A percentile compares a stretch with the other conserved stretches of the same genome.
Conservation (phyloP, 345 rosid genomes). For the Psidium friedrichsthalianum region DNA sequence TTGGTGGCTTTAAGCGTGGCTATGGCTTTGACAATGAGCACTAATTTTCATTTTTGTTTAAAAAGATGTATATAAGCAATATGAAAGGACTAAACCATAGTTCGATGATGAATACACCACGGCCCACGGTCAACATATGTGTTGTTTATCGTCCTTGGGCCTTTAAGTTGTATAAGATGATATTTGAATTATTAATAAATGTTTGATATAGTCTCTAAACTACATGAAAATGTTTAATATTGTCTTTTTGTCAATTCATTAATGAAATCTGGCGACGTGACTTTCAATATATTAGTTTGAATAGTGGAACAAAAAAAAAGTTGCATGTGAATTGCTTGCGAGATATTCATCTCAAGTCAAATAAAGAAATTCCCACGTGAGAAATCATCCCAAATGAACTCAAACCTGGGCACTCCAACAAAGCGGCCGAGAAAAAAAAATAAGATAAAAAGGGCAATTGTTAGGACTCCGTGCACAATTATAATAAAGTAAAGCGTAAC, state of each 20-base stretch:
- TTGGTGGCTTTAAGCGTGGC: rapidly evolving
- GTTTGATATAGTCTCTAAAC: rapidly evolving
- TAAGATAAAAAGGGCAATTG: background rate
- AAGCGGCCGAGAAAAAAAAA: rapidly evolving
- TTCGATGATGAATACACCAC: background rate
- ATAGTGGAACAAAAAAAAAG: too few relatives aligned
- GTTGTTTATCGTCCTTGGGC: rapidly evolving
- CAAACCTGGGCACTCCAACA: background rate
- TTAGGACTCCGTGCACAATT: too few relatives aligned
- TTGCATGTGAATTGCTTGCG: background rate
- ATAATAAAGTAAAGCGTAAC: too few relatives aligned
- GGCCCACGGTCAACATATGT: background rate
- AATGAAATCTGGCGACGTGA: too few relatives aligned
- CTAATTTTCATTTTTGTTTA: background rate
- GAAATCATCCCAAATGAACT: background rate
- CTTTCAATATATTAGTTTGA: too few relatives aligned
- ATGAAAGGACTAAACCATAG: background rate
- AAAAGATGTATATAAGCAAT: too few relatives aligned
- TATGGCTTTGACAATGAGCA: background rate
- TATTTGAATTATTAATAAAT: background rate
- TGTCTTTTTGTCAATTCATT: too few relatives aligned
- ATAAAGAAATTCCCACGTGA: background rate
- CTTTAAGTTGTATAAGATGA: background rate
- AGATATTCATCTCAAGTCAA: background rate
- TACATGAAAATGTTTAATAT: too few relatives aligned